Base-by-base conservation (phyloP, 2,329 filamentous ascomycete species). In the Beauveria sp. region DNA sequence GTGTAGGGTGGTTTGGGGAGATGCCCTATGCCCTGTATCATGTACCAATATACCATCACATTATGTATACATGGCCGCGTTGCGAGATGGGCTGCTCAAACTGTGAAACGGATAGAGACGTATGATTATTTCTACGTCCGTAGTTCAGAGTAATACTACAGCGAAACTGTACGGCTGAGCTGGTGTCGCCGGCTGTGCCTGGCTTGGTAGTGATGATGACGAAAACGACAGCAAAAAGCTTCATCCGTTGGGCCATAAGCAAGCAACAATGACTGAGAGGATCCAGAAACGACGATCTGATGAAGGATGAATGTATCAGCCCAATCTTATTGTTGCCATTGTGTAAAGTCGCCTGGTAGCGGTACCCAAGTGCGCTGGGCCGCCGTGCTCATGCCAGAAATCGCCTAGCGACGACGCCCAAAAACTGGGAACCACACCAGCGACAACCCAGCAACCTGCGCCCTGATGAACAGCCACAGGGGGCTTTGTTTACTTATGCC, bases 1-100 rank as follows among this genome's bases (percentile, higher is more conserved):
- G 46, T 49, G 71, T 74, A 73, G 67, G 67, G 74, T 73, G 34
- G 69, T n/a, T 31, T 16, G 34, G 26, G 40, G 16, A 10, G 22
- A 7, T 26, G 45, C 38, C 40, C 42, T 48, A 43, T 26, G 52
- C 52, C 53, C 31, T 59, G 62, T 62, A 62, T 58, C 48, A 61
- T 64, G 63, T 62, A 60, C 48, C 31, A 63, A 64, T 63, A 59
- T 60, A 64, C 28, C 56, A 53, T 61, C 45, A n/a, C 46, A 55
- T 55, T 42, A 46, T 55, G 43, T 54, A 61, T 22, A 61, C 18
- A 10, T 40, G n/a, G 2, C 28, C n/a, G 18, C 10, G 5, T 38
- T 42, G 42, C 10, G 10, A 14, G 40, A 20, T 3, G 12, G 40
- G 22, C 24, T 26, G 10, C 28, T 18, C 26, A 5, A 49, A n/a